A percentile compares a stretch with the other conserved stretches of the same genome.
phyloP scores from a whole-genome alignment of 331 rosid species.

The Pyracantha coccinea region DNA sequence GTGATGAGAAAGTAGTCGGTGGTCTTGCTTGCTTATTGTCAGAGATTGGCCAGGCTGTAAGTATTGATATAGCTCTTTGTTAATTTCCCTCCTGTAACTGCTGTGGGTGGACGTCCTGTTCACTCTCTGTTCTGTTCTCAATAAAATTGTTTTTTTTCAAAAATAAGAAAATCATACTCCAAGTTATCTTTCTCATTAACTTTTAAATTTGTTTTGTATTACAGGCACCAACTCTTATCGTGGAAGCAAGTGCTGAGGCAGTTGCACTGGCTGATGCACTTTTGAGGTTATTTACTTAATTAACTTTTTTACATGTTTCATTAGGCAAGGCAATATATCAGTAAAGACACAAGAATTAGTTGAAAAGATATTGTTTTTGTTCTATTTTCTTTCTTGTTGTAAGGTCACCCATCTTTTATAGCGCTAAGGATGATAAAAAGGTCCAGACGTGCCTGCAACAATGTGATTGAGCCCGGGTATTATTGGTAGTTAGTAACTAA shows the following conservation, averaged over 20 bases:
- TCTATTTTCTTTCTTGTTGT: no score
- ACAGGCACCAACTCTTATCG: constrained; percentile 85
- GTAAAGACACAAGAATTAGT: no score
- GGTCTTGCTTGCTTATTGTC: constrained; percentile 95
- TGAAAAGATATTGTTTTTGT: neutral
- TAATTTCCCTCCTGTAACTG: no score
- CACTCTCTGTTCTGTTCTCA: no score
- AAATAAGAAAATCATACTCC: neutral
- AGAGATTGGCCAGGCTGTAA: constrained; percentile 97
- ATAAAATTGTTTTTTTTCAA: no score
- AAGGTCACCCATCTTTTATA: no score
- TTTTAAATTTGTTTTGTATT: constrained; percentile 19
- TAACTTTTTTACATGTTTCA: constrained; percentile 8
- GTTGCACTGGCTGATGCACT: constrained; percentile 75
- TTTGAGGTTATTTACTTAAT: constrained; percentile 51
- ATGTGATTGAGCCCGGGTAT: neutral
- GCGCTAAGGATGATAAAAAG: neutral
- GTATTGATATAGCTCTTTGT: constrained; percentile 17
- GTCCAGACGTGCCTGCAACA: neutral
- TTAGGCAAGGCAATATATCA: neutral
- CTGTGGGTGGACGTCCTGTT: no score
- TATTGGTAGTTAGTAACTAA: neutral
- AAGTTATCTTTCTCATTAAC: constrained; percentile 15
- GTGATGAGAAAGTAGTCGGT: constrained; percentile 74
- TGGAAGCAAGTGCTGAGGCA: constrained; percentile 85